Base-by-base conservation (phyloP, 2,329 filamentous ascomycete genomes). In the Colletotrichum sp. region DNA sequence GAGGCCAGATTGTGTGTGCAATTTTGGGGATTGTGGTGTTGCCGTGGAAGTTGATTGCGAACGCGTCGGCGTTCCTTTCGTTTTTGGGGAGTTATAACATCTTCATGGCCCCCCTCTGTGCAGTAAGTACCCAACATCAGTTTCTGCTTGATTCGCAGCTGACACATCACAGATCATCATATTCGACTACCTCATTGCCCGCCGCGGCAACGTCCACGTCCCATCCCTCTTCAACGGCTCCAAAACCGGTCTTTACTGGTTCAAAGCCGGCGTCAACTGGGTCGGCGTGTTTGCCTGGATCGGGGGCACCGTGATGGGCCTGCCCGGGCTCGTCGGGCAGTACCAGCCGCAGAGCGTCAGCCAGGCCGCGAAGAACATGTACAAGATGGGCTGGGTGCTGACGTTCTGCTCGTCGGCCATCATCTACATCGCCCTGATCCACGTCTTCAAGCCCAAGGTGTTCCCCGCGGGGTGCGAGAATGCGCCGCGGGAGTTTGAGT, bases 121-220 rank as follows among this genome's bases (percentile, higher is more conserved):
- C 79, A 2, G 81, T 82, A 25, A 71, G 74, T 32, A 16, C 15
- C 6, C 29, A 29, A 27, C 29, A 27, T 12, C 25, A 11, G 16
- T 62, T 6, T 16, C 30, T 9, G 11, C 9, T 27, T 27, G 5
- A 32, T 8, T 9, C 29, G 9, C 9, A 32, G 16, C 70, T 73
- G 15, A 75, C 62, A 8, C 34, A 11, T 19, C 19, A 1, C 11
- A 77, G 75, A 75, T 83, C 15, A 84, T 85, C 76, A 79, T 85
- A 8, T 79, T 82, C 27, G 85, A 86, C 75, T 86, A 85, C 75
- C 80, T 80, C 62, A 44, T 83, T 59, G 79, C 82, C 1, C 79
- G 82, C 30, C 81, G 74, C 12, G 83, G 84, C 15, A 84, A 84
- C 69, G 69, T 85, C 7, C 78, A 83, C 57, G 77, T 85, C 3